Evolutionary conservation across 2,329 filamentous ascomycete species (phyloP).

Genomic region (Ilyonectria sp.): DNA sequence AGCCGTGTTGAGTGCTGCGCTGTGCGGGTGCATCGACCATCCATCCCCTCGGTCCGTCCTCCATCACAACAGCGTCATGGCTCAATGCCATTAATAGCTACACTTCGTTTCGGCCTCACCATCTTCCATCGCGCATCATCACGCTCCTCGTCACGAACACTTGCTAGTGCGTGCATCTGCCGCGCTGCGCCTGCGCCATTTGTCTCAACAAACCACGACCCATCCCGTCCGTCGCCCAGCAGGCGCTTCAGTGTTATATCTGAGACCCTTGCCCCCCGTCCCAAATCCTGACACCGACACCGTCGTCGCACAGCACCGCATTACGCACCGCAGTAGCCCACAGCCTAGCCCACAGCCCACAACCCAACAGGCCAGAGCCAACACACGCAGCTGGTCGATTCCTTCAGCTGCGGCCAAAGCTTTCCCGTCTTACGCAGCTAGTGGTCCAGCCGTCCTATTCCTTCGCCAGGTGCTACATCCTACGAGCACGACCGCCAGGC

Average conservation of each 20-base stretch:
- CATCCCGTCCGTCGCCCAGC: slow-evolving; percentile 13
- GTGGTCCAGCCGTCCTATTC: background rate
- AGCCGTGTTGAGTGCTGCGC: background rate
- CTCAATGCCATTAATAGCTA: slow-evolving; percentile 1
- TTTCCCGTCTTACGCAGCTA: background rate
- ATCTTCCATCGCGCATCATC: slow-evolving; percentile 2
- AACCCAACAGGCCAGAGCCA: background rate
- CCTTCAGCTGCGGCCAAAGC: background rate
- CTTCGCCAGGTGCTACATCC: too few species aligned
- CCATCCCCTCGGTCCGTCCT: background rate
- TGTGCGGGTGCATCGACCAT: background rate
- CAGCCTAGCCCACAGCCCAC: background rate
- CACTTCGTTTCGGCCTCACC: background rate
- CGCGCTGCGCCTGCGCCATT: slow-evolving; percentile 24
- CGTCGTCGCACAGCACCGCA: slow-evolving; percentile 12
- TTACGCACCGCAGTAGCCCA: background rate
- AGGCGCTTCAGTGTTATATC: slow-evolving; percentile 21
- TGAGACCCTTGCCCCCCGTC: slow-evolving; percentile 26
- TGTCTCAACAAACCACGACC: slow-evolving; percentile 21
- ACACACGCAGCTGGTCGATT: background rate
- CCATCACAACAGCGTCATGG: background rate
- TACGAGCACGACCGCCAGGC: background rate
- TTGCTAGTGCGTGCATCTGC: slow-evolving; percentile 25
- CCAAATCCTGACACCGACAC: slow-evolving; percentile 23
- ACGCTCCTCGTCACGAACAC: background rate